Conservation (phyloP, 2,329 filamentous ascomycete species). For the Ascosphaera aggregata region DNA sequence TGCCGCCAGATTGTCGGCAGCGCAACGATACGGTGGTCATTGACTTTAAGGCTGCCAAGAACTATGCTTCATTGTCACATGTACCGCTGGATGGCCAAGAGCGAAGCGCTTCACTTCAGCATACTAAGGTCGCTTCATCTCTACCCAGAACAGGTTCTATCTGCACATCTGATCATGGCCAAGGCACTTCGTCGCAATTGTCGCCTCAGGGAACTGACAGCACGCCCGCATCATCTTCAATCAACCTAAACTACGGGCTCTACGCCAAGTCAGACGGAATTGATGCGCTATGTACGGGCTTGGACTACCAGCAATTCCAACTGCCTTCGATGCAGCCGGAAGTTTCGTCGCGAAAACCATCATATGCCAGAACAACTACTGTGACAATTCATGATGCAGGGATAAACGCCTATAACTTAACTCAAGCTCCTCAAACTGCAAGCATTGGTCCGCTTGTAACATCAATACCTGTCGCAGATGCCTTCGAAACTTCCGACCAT, state of each 20-base stretch:
- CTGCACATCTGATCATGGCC: neutral
- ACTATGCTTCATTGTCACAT: neutral
- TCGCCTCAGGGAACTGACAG: neutral
- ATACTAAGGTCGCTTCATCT: neutral
- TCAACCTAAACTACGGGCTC: neutral
- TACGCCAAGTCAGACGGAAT: neutral
- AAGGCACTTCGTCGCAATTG: neutral
- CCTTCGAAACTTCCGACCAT: neutral
- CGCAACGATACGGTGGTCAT: slow-evolving; percentile 21
- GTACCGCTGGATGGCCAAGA: neutral
- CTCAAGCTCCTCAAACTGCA: neutral
- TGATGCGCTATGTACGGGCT: neutral
- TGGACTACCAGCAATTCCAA: neutral
- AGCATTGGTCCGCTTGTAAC: neutral
- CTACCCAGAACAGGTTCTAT: neutral
- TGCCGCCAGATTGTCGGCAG: slow-evolving; percentile 27
- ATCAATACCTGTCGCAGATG: neutral
- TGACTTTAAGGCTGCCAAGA: neutral
- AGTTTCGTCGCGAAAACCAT: neutral
- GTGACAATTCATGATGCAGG: neutral
- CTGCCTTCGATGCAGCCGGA: neutral
- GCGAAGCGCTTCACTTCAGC: neutral
- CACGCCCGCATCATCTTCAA: neutral
- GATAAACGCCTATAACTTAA: neutral
- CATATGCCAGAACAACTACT: neutral